phyloP scores from a whole-genome alignment of 2,329 filamentous ascomycete species.

The Graphilbum fragrans region DNA sequence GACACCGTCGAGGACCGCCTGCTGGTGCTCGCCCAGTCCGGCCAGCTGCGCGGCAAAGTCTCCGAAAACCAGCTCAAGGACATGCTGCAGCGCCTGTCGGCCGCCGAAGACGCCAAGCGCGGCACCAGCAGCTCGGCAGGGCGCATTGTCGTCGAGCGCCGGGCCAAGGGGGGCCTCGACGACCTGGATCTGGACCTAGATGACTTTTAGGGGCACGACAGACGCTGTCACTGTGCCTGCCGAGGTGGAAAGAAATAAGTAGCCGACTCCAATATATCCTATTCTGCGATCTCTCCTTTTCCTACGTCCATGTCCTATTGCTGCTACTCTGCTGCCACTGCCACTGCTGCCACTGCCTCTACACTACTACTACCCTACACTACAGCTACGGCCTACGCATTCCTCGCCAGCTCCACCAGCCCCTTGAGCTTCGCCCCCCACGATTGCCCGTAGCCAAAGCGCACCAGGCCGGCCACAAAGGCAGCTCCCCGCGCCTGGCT shows the following conservation, averaged over 20 bases:
- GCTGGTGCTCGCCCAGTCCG: constrained; percentile 79
- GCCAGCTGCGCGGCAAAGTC: constrained; percentile 78
- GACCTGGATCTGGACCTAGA: constrained; percentile 44
- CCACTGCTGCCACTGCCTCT: neutral
- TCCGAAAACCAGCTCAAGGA: constrained; percentile 92
- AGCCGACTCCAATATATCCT: neutral
- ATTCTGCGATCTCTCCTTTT: neutral
- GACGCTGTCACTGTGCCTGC: no score
- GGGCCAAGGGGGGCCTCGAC: constrained; percentile 66
- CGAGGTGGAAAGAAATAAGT: neutral
- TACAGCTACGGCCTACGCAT: constrained; percentile 3
- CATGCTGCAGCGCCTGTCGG: constrained; percentile 71
- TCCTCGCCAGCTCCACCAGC: constrained; percentile 8
- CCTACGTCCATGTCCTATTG: neutral
- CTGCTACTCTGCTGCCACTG: no score
- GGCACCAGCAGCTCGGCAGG: constrained; percentile 40
- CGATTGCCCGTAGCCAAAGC: constrained; percentile 43
- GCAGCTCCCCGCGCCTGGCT: constrained; percentile 53
- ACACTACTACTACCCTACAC: neutral
- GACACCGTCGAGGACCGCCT: constrained; percentile 84
- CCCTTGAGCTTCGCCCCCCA: constrained; percentile 5
- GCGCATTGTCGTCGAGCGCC: constrained; percentile 75
- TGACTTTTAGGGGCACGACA: constrained; percentile 1
- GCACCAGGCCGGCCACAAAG: constrained; percentile 49
- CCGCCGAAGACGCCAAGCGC: constrained; percentile 62